A percentile compares a stretch with the other conserved stretches of the same genome.
Evolutionary conservation across 2,329 filamentous ascomycete species (phyloP).

Genomic region (Nannizziopsis arthrosporioides): DNA sequence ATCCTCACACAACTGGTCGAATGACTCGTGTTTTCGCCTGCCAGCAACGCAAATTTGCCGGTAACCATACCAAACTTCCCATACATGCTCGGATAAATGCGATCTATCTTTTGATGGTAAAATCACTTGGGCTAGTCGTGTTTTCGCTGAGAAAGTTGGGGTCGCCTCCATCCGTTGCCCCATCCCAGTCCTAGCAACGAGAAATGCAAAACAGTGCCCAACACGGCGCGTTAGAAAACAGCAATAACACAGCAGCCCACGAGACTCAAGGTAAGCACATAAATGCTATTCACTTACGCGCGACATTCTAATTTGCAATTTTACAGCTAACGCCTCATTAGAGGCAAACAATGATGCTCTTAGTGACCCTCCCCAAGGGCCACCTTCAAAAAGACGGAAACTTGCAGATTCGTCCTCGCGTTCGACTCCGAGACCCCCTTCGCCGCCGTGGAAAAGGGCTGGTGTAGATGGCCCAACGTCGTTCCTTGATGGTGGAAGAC

Average conservation of each 20-base stretch:
- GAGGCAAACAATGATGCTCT: constrained; percentile 19
- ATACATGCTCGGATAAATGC: constrained; percentile 23
- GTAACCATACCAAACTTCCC: constrained; percentile 37
- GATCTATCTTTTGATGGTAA: constrained; percentile 33
- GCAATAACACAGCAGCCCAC: constrained; percentile 30
- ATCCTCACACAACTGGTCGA: constrained; percentile 29
- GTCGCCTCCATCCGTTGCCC: constrained; percentile 32
- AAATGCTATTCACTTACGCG: constrained; percentile 10
- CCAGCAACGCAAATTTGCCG: constrained; percentile 31
- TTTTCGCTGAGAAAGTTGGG: constrained; percentile 37
- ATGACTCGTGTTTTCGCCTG: constrained; percentile 23
- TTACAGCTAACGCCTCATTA: constrained; percentile 1
- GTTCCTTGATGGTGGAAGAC: constrained; percentile 54
- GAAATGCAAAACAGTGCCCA: constrained; percentile 38
- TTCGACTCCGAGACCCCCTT: constrained; percentile 39
- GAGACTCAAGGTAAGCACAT: constrained; percentile 19
- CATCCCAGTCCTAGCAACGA: constrained; percentile 30
- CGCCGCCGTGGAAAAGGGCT: constrained; percentile 87
- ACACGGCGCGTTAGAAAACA: constrained; percentile 31
- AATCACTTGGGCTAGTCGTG: constrained; percentile 25
- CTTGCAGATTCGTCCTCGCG: constrained; percentile 30
- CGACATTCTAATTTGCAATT: constrained; percentile 1
- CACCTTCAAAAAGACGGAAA: constrained; percentile 37
- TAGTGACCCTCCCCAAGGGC: constrained; percentile 26
- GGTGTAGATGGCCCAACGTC: constrained; percentile 77